phyloP scores from a whole-genome alignment of 2,329 filamentous ascomycete genomes.

The Colletotrichum tofieldiae region DNA sequence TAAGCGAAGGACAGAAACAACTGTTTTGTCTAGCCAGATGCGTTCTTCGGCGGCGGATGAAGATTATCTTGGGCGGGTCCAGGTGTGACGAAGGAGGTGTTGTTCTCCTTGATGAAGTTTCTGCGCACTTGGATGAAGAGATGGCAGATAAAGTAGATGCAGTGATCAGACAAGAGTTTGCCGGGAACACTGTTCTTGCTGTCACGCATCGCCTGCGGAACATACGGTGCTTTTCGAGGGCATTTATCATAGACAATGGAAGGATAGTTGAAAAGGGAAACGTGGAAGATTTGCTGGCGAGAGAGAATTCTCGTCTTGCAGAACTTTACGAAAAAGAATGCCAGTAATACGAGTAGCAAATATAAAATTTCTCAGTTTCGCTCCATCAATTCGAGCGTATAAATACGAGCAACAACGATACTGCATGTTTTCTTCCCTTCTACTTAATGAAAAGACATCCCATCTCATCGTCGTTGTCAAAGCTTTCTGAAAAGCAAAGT shows the following conservation, averaged over 20 bases:
- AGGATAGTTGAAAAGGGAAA: constrained; percentile 43
- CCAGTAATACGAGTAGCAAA: not conserved
- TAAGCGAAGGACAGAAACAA: constrained; percentile 74
- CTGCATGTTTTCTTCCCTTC: too few relatives aligned
- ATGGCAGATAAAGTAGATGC: constrained; percentile 51
- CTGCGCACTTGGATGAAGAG: constrained; percentile 51
- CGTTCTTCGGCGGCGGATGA: constrained; percentile 62
- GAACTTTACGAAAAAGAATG: not conserved
- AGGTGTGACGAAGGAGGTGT: constrained; percentile 42
- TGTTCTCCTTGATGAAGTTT: constrained; percentile 53
- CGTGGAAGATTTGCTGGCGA: not conserved
- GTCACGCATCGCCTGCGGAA: constrained; percentile 57
- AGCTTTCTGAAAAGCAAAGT: too few relatives aligned
- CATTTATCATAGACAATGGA: constrained; percentile 55
- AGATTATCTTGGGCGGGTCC: not conserved
- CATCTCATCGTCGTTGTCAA: too few relatives aligned
- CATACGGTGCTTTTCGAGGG: constrained; percentile 62
- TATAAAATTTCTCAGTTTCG: not conserved
- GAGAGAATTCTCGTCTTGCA: not conserved
- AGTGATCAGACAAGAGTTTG: constrained; percentile 50
- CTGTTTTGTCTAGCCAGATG: constrained; percentile 75
- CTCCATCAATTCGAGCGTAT: too few relatives aligned
- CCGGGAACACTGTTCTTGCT: constrained; percentile 63
- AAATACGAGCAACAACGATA: too few relatives aligned
- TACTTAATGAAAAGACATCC: too few relatives aligned